These are phyloP conservation scores for Seiridium unicorne DNA, from an alignment of 2,329 filamentous ascomycete species.

Conservation along the genomic window DNA sequence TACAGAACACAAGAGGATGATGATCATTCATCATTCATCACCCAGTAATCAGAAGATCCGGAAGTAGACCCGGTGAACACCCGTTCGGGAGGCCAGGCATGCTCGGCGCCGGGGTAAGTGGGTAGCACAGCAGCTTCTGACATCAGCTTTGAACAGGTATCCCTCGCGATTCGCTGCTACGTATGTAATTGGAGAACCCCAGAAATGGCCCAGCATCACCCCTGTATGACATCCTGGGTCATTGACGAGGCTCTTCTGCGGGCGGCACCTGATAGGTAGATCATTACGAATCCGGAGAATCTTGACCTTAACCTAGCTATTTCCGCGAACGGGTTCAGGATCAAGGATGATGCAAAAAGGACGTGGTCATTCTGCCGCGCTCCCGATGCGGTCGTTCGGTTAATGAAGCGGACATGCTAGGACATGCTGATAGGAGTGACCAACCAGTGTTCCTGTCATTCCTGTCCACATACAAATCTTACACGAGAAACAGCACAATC, in stretches of 20 bases:
- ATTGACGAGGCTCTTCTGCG: background rate
- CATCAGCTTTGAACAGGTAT: background rate
- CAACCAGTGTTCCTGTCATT: no score
- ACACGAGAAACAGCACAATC: no score
- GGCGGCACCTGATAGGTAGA: slow-evolving; percentile 2
- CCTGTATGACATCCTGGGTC: background rate
- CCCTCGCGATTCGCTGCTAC: background rate
- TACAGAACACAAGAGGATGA: background rate
- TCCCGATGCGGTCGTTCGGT: no score
- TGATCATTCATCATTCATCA: background rate
- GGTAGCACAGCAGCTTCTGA: slow-evolving; percentile 1
- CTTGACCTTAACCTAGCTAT: background rate
- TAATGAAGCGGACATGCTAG: no score
- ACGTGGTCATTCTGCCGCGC: background rate
- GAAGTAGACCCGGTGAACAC: background rate
- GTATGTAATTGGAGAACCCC: background rate
- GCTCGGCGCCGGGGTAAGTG: background rate
- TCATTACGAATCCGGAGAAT: background rate
- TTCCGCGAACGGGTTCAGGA: background rate
- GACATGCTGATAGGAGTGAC: no score
- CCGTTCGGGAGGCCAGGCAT: no score
- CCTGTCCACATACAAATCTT: no score
- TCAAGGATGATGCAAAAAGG: background rate
- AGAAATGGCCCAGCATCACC: slow-evolving; percentile 1
- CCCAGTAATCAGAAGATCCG: background rate